A percentile compares a stretch with the other conserved stretches of the same genome.
These are phyloP conservation scores for Talaromyces sp. DNA, from an alignment of 2,329 filamentous ascomycete genomes.

Conservation along the genomic window DNA sequence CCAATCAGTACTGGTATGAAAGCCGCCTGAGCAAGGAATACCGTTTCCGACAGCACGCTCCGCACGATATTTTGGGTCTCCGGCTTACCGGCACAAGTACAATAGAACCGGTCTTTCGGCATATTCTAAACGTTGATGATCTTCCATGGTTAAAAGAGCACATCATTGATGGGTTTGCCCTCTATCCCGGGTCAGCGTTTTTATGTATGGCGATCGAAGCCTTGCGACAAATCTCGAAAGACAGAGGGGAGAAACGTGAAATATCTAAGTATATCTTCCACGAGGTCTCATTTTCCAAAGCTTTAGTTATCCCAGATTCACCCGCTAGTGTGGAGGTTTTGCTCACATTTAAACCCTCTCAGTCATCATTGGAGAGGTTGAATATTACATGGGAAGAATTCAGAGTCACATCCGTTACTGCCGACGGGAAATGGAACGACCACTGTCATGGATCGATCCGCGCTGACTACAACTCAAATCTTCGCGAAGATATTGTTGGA, in stretches of 20 bases:
- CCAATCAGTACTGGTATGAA: conserved; percentile 21
- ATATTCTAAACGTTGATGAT: conserved; percentile 30
- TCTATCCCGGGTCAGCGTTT: conserved; percentile 30
- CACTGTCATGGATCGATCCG: neutral
- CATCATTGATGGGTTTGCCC: conserved; percentile 30
- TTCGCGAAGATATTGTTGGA: neutral
- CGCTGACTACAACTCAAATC: neutral
- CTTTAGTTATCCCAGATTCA: conserved; percentile 1
- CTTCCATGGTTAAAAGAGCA: conserved; percentile 37
- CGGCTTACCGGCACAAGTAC: neutral
- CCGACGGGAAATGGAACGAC: conserved; percentile 1
- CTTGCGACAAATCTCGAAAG: neutral
- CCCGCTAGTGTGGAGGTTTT: neutral
- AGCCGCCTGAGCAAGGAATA: conserved; percentile 23
- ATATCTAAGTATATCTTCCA: neutral
- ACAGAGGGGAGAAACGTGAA: neutral
- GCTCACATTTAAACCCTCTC: neutral
- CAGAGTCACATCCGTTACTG: neutral
- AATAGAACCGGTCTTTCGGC: conserved; percentile 28
- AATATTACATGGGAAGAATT: neutral
- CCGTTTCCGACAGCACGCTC: conserved; percentile 13
- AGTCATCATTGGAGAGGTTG: neutral
- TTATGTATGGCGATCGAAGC: conserved; percentile 32
- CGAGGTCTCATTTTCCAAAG: neutral
- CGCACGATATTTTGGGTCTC: neutral